phyloP scores from a whole-genome alignment of 2,329 filamentous ascomycete genomes.

The Colletotrichum sp. region DNA sequence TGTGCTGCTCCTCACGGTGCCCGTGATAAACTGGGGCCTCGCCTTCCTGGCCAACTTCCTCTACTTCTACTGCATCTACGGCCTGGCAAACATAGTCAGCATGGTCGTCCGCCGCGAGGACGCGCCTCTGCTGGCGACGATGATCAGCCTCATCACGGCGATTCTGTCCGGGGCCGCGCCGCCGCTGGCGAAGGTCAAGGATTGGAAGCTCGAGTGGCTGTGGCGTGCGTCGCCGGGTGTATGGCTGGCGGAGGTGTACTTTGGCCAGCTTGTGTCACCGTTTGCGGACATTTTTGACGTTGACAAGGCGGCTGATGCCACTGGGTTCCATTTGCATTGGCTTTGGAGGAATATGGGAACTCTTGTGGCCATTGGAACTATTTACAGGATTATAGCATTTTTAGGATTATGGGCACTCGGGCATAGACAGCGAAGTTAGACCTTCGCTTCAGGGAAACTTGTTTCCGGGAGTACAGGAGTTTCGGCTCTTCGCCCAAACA shows the following conservation, averaged over 20 bases:
- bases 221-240: constrained; percentile 59
- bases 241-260: constrained; percentile 63
- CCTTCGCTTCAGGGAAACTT: rapidly evolving
- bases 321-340: constrained; percentile 51
- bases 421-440: constrained; percentile 30
- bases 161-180: constrained; percentile 60
- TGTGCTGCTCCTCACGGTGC: constrained; percentile 52
- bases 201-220: constrained; percentile 60
- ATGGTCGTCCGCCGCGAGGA: constrained; percentile 62
- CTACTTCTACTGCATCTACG: constrained; percentile 66
- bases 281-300: constrained; percentile 56
- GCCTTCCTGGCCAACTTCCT: constrained; percentile 56
- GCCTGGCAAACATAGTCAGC: constrained; percentile 55
- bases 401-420: constrained; percentile 37
- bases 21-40: constrained; percentile 52
- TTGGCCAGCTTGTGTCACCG: constrained; percentile 54
- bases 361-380: constrained; percentile 45
- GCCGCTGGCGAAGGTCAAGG: constrained; percentile 49
- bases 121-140: constrained; percentile 60
- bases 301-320: constrained; percentile 44
- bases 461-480: not conserved
- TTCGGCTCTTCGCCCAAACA: rapidly evolving
- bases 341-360: constrained; percentile 46
- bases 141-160: constrained; percentile 57
- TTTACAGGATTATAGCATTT: constrained; percentile 51